Conservation (phyloP, 768 basidiomycete species). For the Amyloporia xantha region DNA sequence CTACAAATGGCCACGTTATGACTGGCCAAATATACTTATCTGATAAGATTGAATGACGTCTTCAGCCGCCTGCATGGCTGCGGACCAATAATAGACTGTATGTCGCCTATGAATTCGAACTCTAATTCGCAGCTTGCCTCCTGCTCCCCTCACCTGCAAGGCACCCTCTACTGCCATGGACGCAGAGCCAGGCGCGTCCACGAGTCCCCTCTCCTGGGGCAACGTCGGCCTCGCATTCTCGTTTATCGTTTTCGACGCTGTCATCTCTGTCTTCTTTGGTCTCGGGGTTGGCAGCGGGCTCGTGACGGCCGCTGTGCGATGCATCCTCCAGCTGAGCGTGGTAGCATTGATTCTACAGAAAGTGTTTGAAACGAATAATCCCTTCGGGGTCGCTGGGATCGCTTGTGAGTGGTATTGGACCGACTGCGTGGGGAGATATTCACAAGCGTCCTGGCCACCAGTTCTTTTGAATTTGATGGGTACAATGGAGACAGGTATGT, state of each 20-base stretch:
- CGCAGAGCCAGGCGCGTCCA: constrained; percentile 7
- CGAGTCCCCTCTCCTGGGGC: constrained; percentile 48
- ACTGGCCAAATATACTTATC: too few relatives aligned
- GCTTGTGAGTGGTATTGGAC: constrained; percentile 43
- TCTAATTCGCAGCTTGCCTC: too few relatives aligned
- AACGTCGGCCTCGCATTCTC: constrained; percentile 71
- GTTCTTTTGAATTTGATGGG: constrained; percentile 71
- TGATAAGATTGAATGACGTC: too few relatives aligned
- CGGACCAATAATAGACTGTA: neutral
- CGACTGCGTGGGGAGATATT: neutral
- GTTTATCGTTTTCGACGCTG: constrained; percentile 69
- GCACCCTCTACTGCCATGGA: constrained; percentile 18
- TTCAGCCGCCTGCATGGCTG: too few relatives aligned
- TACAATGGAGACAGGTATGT: constrained; percentile 67
- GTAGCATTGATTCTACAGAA: constrained; percentile 64
- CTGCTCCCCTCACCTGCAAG: too few relatives aligned
- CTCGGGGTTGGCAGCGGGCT: constrained; percentile 68
- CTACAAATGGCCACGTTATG: too few relatives aligned
- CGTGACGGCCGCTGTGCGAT: constrained; percentile 63
- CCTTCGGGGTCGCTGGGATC: constrained; percentile 70
- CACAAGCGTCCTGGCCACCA: constrained; percentile 16
- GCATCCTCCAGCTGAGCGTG: constrained; percentile 69
- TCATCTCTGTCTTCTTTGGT: constrained; percentile 55
- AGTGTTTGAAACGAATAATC: constrained; percentile 70
- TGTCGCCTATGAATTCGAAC: neutral